Percentiles rank a stretch among this genome's conserved stretches.
Evolutionary conservation across 176 grass and related monocot species (phyloP).

Genomic region (Carex scoparia): DNA sequence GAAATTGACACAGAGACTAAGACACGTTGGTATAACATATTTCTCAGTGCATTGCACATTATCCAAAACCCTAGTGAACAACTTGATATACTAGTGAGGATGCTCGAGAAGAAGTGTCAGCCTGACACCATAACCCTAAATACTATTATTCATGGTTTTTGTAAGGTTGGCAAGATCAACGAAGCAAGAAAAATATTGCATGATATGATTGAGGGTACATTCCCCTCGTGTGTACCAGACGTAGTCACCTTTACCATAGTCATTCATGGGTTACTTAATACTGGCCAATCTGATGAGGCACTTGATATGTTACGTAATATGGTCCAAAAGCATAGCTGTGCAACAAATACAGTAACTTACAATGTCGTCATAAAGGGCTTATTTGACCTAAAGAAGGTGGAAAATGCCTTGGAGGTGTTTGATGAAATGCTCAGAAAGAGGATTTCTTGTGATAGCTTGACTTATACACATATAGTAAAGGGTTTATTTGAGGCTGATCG

Average conservation of each 20-base stretch:
- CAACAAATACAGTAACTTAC: conserved; percentile 62
- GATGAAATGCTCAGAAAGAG: conserved; percentile 48
- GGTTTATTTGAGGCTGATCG: conserved; percentile 42
- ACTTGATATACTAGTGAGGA: conserved; percentile 61
- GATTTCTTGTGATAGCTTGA: conserved; percentile 36
- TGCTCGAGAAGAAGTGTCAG: conserved; percentile 64
- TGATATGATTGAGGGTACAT: conserved; percentile 73
- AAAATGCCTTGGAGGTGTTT: conserved; percentile 55
- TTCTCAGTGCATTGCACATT: conserved; percentile 48
- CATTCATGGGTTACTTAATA: conserved; percentile 53
- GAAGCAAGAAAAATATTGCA: conserved; percentile 76
- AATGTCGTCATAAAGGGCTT: conserved; percentile 57
- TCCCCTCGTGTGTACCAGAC: conserved; percentile 48
- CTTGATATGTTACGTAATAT: conserved; percentile 44
- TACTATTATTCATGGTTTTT: conserved; percentile 83
- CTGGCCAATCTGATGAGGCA: conserved; percentile 47
- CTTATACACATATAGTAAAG: conserved; percentile 47
- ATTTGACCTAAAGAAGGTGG: conserved; percentile 33
- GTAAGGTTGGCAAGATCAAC: conserved; percentile 52
- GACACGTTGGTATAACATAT: conserved; percentile 81
- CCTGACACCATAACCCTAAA: conserved; percentile 80
- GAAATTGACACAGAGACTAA: conserved; percentile 20
- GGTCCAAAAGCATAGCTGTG: conserved; percentile 45
- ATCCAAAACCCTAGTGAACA: conserved; percentile 69
- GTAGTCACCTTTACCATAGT: conserved; percentile 82